Base-by-base conservation (phyloP, 2,329 filamentous ascomycete species). In the Arachnomyces sp. region DNA sequence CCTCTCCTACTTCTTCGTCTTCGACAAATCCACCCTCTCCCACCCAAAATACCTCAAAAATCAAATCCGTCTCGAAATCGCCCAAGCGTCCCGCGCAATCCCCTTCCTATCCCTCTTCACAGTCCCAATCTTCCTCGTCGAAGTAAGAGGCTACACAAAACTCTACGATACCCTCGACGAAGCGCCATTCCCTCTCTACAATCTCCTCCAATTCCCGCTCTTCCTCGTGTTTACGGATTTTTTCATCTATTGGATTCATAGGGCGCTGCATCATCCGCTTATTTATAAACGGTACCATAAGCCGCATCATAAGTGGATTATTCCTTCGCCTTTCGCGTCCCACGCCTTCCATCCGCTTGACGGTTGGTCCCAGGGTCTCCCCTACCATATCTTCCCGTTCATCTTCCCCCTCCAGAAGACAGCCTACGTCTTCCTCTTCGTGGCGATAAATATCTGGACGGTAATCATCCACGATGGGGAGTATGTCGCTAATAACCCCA, bases 301-400 rank as follows among this genome's bases (percentile, higher is more conserved):
- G 76, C 79, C 84, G 49, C 86, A 93, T 66, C 86, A 93, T 77
- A 92, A 90, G 70, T 93, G 86, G 86, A 90, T 92, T 66, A 87
- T 92, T 82, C 86, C 86, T 4, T 88, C 84, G 1, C 86, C 86
- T 1, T 92, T 76, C 60, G 85, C 86, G 36, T 83, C 79, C 54
- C 81, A 89, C 56, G 86, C 86, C 42, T 92, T 92, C 73, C 84
- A 92, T 68, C 85, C 85, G 1, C 61, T 90, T 36, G 86, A 93
- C 58, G 86, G 86, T 54, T 92, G 79, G 61, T 71, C 76, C n/a
- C 86, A 93, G 68, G 81, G 80, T 41, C 55, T 90, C 34, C 86
- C 86, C 2, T 93, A 93, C 68, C 86, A 92, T 66, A 49, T 89
- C 51, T 92, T 85, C 67, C 83, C 84, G 12, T 82, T 90, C 63